Evolutionary conservation across 2,329 filamentous ascomycete genomes (phyloP), one percentile per base, ranked within the genome.

Genomic region (Fusarium dlaminii): DNA sequence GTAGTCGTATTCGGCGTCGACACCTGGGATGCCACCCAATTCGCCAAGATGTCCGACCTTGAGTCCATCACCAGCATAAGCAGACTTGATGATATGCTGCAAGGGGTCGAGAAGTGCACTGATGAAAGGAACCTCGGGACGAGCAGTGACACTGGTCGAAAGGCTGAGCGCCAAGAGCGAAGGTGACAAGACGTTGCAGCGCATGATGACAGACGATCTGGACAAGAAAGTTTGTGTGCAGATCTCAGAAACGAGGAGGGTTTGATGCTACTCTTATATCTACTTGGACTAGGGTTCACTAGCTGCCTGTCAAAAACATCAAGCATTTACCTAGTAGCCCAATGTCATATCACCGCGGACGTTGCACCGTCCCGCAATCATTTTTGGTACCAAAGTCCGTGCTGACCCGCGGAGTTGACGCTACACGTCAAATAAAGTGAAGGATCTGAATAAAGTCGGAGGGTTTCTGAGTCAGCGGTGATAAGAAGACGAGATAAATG

Each of bases 1-100:
- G n/a, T 79, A 79, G 66, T 80, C 78, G 39, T 68, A 76, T 6
- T 58, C 61, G 29, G 67, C 64, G 17, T 75, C 64, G 3, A 62
- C 60, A 7, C 73, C 74, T 1, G 62, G 73, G 2, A 72, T 60
- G 0, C 73, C 70, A 4, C 73, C 73, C 15, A 73, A 6, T 3
- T 64, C 39, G 7, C 73, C 73, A 6, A 75, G 72, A 4, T 70
- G 24, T 39, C 72, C 72, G 42, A 73, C 72, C 43, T 70, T 73
- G n/a, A 70, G 30, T 29, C 72, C 73, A 73, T 75, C 73, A 20
- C 72, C 73, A 1, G 72, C 68, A 39, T 66, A 73, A 5, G 72
- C 72, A 20, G 72, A 69, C 32, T 74, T 70, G 32, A 74, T 30
- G 10, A 74, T 24, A n/a, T 63, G 52, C 15, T 69, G 56, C 6